Evolutionary conservation across 345 rosid species (phyloP).

Genomic region (Balakata baccata): DNA sequence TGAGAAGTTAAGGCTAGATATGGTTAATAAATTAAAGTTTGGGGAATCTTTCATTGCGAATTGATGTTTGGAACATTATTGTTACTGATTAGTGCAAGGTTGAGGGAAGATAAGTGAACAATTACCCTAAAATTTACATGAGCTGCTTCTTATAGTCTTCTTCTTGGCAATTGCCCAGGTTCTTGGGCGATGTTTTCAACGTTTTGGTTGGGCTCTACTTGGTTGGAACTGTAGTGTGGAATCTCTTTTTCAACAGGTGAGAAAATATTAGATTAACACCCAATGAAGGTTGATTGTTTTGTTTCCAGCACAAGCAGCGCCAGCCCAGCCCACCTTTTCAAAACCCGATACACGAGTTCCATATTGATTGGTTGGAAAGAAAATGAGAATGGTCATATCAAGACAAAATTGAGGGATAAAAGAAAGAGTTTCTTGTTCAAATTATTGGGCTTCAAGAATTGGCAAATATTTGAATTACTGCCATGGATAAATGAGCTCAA

Average conservation of each 20-base stretch:
- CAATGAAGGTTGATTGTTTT: slow-evolving; percentile 4
- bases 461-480: slow-evolving; percentile 13
- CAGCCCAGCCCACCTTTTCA: slow-evolving; percentile 11
- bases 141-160: not conserved
- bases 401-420: not conserved
- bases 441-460: slow-evolving; percentile 16
- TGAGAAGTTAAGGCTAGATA: too few species aligned
- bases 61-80: too few species aligned
- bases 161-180: slow-evolving; percentile 39
- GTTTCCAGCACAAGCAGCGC: slow-evolving; percentile 4
- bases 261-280: slow-evolving; percentile 63
- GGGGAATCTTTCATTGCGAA: too few species aligned
- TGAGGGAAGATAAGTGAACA: too few species aligned
- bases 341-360: slow-evolving; percentile 6
- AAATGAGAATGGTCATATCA: not conserved
- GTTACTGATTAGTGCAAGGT: too few species aligned
- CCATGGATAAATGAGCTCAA: slow-evolving; percentile 3
- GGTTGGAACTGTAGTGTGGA: slow-evolving; percentile 84
- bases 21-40: too few species aligned
- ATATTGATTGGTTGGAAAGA: slow-evolving; percentile 5
- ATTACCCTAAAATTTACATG: not conserved
- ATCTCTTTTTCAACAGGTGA: slow-evolving; percentile 85
- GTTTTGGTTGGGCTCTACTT: slow-evolving; percentile 86
- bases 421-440: not conserved
- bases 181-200: slow-evolving; percentile 91